Evolutionary conservation across 2,329 filamentous ascomycete genomes (phyloP), one percentile per base, ranked within the genome.

Genomic region (Rutstroemia sp.): DNA sequence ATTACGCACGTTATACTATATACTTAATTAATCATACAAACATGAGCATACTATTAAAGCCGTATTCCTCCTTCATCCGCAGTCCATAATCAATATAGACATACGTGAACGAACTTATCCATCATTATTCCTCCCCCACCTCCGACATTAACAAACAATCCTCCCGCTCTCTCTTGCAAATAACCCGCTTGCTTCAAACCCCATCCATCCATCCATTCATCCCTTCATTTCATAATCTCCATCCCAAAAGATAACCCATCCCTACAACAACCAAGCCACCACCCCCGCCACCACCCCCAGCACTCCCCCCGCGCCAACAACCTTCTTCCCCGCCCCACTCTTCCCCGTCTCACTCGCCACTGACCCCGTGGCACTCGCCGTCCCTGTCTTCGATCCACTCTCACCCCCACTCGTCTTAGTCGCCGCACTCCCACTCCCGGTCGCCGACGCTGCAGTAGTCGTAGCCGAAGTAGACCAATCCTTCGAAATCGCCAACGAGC

Each of bases 401-500:
- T 23, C 16, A 27, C n/a, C 30, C 1, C 44, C 48, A n/a, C 34
- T 53, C 5, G 46, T 21, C 16, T 16, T 45, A 1, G 27, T 53
- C 9, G 30, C 23, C 7, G 17, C 23, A 23, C 23, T 23, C 23
- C 8, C 25, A 23, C 30, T 25, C 1, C 14, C 38, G 2, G 55
- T 44, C 16, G 34, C 37, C 8, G 48, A 9, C 2, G 16, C 48
- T 3, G 7, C 12, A 16, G 56, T 54, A 3, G 56, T 54, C 5
- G 34, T 52, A 1, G 58, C 21, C 3, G 60, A 27, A 0, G 64
- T 49, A 9, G 65, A 50, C 14, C 59, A 52, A 9, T 57, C 44
- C 12, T 48, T 37, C 8, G 64, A 65, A 51, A 65, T 59, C 12
- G 62, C 49, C 7, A 19, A 51, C 8, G 59, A 34, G 9, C 3